Conservation (phyloP, 1,284 basidiomycete species). For the Cystobasidium pallidum region DNA sequence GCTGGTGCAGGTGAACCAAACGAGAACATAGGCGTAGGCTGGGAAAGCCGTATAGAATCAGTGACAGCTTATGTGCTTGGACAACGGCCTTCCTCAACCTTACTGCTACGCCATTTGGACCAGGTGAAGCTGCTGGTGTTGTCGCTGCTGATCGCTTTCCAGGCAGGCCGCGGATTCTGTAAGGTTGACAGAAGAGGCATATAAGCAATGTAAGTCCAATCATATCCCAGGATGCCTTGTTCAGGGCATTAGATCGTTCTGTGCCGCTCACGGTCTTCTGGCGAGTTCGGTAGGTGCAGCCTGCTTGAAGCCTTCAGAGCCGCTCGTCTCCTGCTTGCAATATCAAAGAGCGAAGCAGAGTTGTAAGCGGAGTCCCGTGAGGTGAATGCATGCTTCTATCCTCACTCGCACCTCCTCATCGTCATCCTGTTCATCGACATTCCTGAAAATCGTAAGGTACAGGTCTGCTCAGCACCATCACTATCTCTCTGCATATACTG, state of each 20-base stretch:
- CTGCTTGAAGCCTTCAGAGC: slow-evolving; percentile 30
- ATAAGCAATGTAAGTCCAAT: neutral
- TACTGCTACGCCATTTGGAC: slow-evolving; percentile 47
- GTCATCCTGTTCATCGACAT: slow-evolving; percentile 48
- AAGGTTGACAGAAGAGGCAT: no score
- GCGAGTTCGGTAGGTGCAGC: slow-evolving; percentile 40
- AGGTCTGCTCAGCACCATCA: slow-evolving; percentile 1
- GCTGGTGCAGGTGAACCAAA: slow-evolving; percentile 45
- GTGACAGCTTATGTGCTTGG: neutral
- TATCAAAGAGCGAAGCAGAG: neutral
- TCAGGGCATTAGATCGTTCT: neutral
- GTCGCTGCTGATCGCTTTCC: slow-evolving; percentile 48
- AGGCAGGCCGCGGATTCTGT: slow-evolving; percentile 59
- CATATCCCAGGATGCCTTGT: neutral
- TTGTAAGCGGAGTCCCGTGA: neutral
- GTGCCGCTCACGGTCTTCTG: slow-evolving; percentile 25
- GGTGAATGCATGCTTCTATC: neutral
- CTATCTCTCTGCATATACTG: neutral
- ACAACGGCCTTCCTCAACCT: neutral
- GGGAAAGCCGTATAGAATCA: neutral
- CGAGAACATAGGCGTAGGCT: slow-evolving; percentile 40
- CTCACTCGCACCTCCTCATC: slow-evolving; percentile 38
- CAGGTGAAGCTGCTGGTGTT: slow-evolving; percentile 30
- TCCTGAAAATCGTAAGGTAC: slow-evolving; percentile 30
- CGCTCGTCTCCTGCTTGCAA: slow-evolving; percentile 5